Percentiles rank a stretch among this genome's conserved stretches.
phyloP scores from a whole-genome alignment of 805 yeast species.

The Hagleromyces aurorensis region DNA sequence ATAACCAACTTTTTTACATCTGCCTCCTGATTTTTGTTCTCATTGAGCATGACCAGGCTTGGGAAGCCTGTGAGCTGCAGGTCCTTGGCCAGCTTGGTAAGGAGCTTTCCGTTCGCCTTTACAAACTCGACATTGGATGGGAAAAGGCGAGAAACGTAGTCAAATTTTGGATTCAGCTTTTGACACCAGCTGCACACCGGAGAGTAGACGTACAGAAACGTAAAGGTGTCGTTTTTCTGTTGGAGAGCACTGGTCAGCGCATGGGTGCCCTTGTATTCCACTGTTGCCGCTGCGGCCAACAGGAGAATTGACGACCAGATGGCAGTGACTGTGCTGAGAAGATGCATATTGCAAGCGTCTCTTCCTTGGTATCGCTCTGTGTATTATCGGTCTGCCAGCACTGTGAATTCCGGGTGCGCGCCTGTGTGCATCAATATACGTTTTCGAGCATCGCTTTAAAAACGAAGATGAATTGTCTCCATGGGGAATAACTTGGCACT shows the following conservation, averaged over 20 bases:
- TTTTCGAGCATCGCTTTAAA: too few relatives aligned
- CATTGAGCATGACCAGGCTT: conserved; percentile 38
- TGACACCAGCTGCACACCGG: conserved; percentile 41
- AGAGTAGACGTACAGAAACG: conserved; percentile 31
- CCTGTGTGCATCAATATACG: too few relatives aligned
- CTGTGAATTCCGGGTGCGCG: too few relatives aligned
- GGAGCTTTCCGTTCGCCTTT: conserved; percentile 31
- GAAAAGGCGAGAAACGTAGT: conserved; percentile 38
- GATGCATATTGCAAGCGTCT: too few relatives aligned
- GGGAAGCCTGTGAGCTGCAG: conserved; percentile 43
- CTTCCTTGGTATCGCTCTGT: too few relatives aligned
- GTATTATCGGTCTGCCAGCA: too few relatives aligned
- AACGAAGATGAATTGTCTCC: too few relatives aligned
- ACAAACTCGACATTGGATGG: conserved; percentile 30
- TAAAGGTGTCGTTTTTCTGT: conserved; percentile 4
- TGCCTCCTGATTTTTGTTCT: conserved; percentile 29
- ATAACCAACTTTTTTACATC: conserved; percentile 19
- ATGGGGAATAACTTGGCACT: too few relatives aligned
- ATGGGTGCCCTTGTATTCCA: too few relatives aligned
- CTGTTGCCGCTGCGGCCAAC: too few relatives aligned
- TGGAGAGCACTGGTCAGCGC: not conserved
- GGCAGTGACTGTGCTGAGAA: too few relatives aligned
- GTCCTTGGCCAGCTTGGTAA: conserved; percentile 31
- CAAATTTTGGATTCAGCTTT: conserved; percentile 38
- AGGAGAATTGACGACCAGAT: too few relatives aligned